Evolutionary conservation across 2,329 filamentous ascomycete genomes (phyloP), one percentile per base, ranked within the genome.

Genomic region (Lecanicillium sp.): DNA sequence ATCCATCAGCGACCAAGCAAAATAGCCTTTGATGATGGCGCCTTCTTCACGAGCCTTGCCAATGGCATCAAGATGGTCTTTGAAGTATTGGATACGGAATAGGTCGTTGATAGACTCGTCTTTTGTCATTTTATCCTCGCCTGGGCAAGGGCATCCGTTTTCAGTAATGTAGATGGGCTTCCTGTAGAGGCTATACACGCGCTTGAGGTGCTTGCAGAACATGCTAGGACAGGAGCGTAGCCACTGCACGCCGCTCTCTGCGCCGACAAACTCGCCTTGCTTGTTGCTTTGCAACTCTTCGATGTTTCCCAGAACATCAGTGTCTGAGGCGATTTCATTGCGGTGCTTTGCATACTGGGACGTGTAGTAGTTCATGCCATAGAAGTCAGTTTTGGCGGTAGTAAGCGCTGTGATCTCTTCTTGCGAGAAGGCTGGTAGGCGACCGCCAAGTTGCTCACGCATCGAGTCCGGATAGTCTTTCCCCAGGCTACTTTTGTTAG

Each of bases 311-410:
- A 60, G 44, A 39, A 62, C 61, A 51, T 68, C 66, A 1, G 58
- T 61, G 5, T 51, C 55, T 0, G 56, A 46, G 1, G 65, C 54
- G 1, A 55, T 54, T 5, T 30, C 46, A 4, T 54, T 36, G 2
- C 56, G 51, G 43, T 66, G 62, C 2, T 56, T 58, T 2, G 63
- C 62, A 45, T 60, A 68, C 46, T 66, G 62, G 0, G 63, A 62
- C 0, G 67, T 67, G 59, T 70, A 70, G 49, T 63, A 65, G 53
- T 69, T 68, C 65, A 69, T 68, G 36, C 66, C 66, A 49, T 68
- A 69, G 44, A 69, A 69, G 43, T 63, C 60, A 3, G 55, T 58
- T 7, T 59, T 55, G 0, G 58, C 56, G 3, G 54, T 52, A 1
- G 50, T 41, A 0, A 67, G 54, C 0, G 64, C 44, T 5, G 48